These are phyloP conservation scores for Lactifluus subvellereus DNA, from an alignment of 768 basidiomycete species.

Conservation along the genomic window DNA sequence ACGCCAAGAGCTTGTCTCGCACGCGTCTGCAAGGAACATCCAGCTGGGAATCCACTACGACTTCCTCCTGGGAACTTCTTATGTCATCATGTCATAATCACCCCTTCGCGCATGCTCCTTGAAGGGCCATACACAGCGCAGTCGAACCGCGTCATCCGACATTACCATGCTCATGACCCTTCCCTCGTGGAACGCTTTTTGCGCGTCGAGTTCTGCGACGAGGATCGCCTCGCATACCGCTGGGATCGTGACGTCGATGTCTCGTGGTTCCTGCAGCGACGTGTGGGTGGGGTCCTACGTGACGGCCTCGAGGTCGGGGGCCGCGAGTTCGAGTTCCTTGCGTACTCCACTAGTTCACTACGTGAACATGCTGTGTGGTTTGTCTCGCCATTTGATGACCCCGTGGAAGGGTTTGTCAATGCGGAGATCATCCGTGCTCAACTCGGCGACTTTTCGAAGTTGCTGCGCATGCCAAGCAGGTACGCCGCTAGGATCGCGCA, in stretches of 20 bases:
- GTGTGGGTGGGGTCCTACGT: conserved; percentile 38
- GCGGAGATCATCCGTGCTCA: conserved; percentile 59
- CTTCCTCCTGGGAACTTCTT: background rate
- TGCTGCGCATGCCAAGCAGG: background rate
- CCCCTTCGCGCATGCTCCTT: background rate
- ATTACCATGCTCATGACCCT: conserved; percentile 35
- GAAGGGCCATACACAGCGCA: conserved; percentile 62
- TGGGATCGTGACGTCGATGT: conserved; percentile 66
- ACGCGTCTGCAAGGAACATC: background rate
- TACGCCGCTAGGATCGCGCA: background rate
- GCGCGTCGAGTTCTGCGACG: conserved; percentile 74
- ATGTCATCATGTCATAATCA: background rate
- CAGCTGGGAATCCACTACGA: background rate
- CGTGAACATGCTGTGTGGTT: conserved; percentile 83
- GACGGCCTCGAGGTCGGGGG: conserved; percentile 65
- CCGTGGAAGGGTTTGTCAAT: conserved; percentile 40
- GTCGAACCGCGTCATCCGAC: conserved; percentile 74
- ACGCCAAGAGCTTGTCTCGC: background rate
- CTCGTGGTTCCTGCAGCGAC: conserved; percentile 39
- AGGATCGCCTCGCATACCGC: conserved; percentile 32
- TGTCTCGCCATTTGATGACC: conserved; percentile 53
- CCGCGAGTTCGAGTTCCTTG: conserved; percentile 72
- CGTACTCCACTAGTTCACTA: conserved; percentile 72
- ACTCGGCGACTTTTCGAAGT: conserved; percentile 33
- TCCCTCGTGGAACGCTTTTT: conserved; percentile 63